Evolutionary conservation across 2,329 filamentous ascomycete species (phyloP).

Genomic region (Ceratocystis cacaofunesta): DNA sequence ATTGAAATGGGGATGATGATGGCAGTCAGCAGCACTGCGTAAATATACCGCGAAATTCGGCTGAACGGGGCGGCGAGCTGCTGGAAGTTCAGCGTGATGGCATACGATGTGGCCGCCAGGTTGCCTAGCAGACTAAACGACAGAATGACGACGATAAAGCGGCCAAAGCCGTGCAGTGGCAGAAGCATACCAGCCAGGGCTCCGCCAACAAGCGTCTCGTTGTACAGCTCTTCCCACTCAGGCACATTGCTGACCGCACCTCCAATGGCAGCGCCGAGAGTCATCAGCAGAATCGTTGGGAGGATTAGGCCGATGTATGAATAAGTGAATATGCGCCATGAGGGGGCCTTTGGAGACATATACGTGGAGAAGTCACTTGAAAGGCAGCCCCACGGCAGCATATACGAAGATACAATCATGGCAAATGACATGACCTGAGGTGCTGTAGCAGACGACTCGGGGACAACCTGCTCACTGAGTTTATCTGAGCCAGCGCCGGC

Average conservation of each 20-base stretch:
- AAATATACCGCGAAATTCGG: constrained; percentile 41
- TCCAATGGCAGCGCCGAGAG: constrained; percentile 48
- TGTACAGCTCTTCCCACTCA: constrained; percentile 39
- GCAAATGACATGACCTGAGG: constrained; percentile 39
- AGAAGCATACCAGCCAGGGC: constrained; percentile 45
- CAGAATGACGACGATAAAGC: constrained; percentile 45
- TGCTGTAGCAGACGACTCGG: constrained; percentile 19
- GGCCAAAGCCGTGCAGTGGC: constrained; percentile 44
- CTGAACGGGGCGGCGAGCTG: constrained; percentile 42
- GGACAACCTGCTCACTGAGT: constrained; percentile 33
- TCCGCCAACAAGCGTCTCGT: constrained; percentile 39
- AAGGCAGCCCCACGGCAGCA: constrained; percentile 46
- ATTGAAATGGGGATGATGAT: constrained; percentile 46
- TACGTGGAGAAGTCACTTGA: constrained; percentile 48
- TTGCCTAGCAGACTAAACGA: constrained; percentile 44
- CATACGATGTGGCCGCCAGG: constrained; percentile 44
- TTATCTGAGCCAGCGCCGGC: constrained; percentile 37
- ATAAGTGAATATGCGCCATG: constrained; percentile 35
- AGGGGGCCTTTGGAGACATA: constrained; percentile 35
- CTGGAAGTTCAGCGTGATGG: constrained; percentile 50
- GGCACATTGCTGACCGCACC: constrained; percentile 41
- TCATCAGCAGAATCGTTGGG: constrained; percentile 45
- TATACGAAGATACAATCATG: constrained; percentile 47
- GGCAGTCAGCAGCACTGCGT: constrained; percentile 41
- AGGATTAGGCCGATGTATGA: constrained; percentile 40